A percentile compares a stretch with the other conserved stretches of the same genome.
Evolutionary conservation across 257 asterid genomes (phyloP).

Genomic region (Anisodus acutangulus): DNA sequence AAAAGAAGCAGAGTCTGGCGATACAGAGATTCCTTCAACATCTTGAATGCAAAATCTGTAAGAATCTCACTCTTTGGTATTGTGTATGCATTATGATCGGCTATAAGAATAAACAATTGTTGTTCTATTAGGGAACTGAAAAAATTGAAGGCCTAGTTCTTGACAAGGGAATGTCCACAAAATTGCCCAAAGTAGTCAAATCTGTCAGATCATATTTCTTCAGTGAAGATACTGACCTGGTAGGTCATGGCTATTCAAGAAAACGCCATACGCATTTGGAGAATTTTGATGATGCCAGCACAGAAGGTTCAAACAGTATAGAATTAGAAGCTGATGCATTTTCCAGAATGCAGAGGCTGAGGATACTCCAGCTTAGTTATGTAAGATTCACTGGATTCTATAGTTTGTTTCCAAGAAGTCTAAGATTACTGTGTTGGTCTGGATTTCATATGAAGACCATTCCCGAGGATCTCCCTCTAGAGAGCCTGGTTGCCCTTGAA

Average conservation of each 20-base stretch:
- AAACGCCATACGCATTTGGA: neutral
- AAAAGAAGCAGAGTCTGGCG: conserved; percentile 33
- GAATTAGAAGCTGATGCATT: conserved; percentile 26
- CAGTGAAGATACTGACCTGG: neutral
- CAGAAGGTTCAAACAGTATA: neutral
- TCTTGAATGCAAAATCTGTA: conserved; percentile 30
- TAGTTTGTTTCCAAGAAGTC: neutral
- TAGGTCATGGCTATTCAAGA: neutral
- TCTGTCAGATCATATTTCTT: neutral
- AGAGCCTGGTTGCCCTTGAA: conserved; percentile 31
- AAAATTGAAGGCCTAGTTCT: conserved; percentile 29
- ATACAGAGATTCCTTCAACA: conserved; percentile 24
- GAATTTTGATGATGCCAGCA: neutral
- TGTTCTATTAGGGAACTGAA: conserved; percentile 33
- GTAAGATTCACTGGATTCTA: conserved; percentile 15
- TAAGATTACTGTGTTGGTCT: conserved; percentile 24
- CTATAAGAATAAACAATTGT: neutral
- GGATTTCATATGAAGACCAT: conserved; percentile 24
- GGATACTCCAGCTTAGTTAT: conserved; percentile 29
- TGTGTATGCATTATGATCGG: neutral
- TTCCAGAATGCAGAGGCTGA: conserved; percentile 32
- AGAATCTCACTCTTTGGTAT: neutral
- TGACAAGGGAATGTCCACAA: conserved; percentile 13
- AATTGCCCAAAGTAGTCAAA: conserved; percentile 4
- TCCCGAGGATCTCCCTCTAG: conserved; percentile 27